Evolutionary conservation across 2,329 filamentous ascomycete genomes (phyloP).

Genomic region (Beauveria caledonica): DNA sequence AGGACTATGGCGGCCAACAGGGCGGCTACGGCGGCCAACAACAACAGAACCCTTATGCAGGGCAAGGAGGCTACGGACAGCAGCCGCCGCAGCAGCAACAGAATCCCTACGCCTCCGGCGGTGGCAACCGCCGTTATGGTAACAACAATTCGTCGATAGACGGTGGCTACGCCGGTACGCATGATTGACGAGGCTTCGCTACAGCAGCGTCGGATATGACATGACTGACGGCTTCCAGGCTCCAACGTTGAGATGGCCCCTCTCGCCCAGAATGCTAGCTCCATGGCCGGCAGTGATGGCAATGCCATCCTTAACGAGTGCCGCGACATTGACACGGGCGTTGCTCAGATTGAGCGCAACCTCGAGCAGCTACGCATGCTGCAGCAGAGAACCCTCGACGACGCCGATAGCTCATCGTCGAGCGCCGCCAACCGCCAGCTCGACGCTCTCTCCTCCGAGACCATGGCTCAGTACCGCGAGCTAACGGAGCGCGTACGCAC

Average conservation of each 20-base stretch:
- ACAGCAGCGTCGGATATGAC: neutral
- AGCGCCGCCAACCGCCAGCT: constrained; percentile 61
- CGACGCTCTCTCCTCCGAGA: constrained; percentile 65
- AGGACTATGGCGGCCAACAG: constrained; percentile 10
- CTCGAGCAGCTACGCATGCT: constrained; percentile 63
- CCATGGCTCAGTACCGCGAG: constrained; percentile 73
- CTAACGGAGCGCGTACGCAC: constrained; percentile 72
- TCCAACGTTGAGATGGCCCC: constrained; percentile 64
- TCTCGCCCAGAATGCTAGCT: constrained; percentile 43
- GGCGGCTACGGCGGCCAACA: neutral
- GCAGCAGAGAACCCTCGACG: constrained; percentile 64
- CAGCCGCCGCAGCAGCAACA: constrained; percentile 7
- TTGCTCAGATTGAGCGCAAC: constrained; percentile 65
- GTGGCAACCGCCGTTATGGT: constrained; percentile 17
- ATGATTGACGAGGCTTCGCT: neutral
- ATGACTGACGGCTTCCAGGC: constrained; percentile 22
- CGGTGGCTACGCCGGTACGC: constrained; percentile 25
- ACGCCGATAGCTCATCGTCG: constrained; percentile 61
- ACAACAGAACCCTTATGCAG: constrained; percentile 9
- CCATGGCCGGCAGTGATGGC: constrained; percentile 47
- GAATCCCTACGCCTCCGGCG: constrained; percentile 1
- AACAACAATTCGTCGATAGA: constrained; percentile 18
- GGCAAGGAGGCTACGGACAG: constrained; percentile 11
- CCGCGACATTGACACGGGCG: constrained; percentile 67
- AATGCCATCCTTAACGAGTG: constrained; percentile 81